phyloP scores from a whole-genome alignment of 2,329 filamentous ascomycete genomes.

The Aureobasidium melanogenum region DNA sequence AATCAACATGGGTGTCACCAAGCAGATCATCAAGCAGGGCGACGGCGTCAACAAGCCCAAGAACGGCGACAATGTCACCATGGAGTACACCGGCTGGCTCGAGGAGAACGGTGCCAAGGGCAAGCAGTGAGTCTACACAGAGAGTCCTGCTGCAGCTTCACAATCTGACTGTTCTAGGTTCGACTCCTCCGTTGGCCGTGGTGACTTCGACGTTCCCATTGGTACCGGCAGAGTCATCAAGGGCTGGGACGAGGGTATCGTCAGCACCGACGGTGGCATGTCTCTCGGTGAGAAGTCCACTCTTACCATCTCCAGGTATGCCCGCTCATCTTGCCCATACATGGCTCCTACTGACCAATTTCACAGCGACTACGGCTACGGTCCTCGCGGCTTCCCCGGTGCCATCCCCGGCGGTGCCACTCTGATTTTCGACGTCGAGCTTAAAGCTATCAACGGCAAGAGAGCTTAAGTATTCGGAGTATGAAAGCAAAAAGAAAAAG shows the following conservation, averaged over 20 bases:
- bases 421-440: conserved; percentile 69
- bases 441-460: conserved; percentile 54
- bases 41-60: conserved; percentile 51
- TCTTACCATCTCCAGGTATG: conserved; percentile 70
- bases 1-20: conserved; percentile 51
- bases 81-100: conserved; percentile 87
- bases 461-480: conserved; percentile 24
- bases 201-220: conserved; percentile 68
- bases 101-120: conserved; percentile 64
- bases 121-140: conserved; percentile 50
- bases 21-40: conserved; percentile 55
- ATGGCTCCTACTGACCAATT: not conserved
- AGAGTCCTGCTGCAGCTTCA: not conserved
- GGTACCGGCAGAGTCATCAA: conserved; percentile 78
- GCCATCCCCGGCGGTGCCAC: conserved; percentile 67
- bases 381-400: conserved; percentile 61
- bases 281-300: conserved; percentile 82
- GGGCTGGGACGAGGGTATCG: conserved; percentile 64
- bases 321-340: conserved; percentile 6
- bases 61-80: conserved; percentile 64
- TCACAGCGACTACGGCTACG: conserved; percentile 56
- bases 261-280: conserved; percentile 52
- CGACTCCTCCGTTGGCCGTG: conserved; percentile 72
- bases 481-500: not conserved
- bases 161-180: conserved; percentile 51